phyloP scores from a whole-genome alignment of 148 eudicot genomes.

The Vaccinium corymbosum region DNA sequence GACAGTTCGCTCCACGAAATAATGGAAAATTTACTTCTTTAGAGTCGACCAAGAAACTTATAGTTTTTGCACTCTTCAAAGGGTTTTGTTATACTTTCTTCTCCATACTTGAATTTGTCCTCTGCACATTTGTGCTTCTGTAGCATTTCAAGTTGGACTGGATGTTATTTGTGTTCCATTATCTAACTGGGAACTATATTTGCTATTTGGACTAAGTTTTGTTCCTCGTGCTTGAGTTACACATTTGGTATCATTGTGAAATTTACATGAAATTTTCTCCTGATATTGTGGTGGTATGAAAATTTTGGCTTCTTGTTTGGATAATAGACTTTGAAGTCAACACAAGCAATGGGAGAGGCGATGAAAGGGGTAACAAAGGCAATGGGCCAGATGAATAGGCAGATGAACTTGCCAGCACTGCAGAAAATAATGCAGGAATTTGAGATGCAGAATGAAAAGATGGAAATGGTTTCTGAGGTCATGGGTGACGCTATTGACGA shows the following conservation, averaged over 20 bases:
- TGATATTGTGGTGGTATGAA: neutral
- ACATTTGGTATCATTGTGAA: neutral
- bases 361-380: conserved; percentile 99
- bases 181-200: neutral
- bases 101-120: neutral
- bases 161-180: neutral
- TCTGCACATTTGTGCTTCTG: neutral
- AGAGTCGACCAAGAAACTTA: neutral
- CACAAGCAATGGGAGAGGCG: conserved; percentile 99
- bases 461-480: conserved; percentile 91
- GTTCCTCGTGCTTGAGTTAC: neutral
- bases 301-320: neutral
- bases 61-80: neutral
- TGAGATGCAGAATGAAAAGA: conserved; percentile 95
- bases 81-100: neutral
- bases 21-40: neutral
- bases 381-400: conserved; percentile 98
- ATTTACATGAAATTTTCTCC: neutral
- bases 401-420: conserved; percentile 88
- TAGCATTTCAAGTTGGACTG: conserved; percentile 12
- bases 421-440: conserved; percentile 98
- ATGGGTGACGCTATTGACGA: conserved; percentile 99
- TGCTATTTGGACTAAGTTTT: neutral
- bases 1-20: neutral
- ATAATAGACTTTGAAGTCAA: conserved; percentile 81